Conservation (phyloP, 2,329 filamentous ascomycete genomes). For the Stagonosporopsis rhizophila region DNA sequence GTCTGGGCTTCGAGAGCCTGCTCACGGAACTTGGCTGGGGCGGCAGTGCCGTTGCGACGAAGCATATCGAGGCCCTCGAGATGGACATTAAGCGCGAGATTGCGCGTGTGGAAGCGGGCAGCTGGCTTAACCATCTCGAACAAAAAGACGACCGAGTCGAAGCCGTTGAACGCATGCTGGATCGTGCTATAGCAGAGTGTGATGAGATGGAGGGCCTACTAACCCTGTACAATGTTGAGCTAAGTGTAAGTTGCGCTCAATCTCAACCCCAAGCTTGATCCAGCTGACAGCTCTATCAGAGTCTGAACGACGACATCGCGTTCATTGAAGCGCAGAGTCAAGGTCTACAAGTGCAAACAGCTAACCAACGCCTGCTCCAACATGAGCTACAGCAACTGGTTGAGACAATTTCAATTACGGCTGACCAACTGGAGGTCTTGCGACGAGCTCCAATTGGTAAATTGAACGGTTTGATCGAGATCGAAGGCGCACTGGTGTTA, state of each 20-base stretch:
- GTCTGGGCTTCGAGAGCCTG: conserved; percentile 80
- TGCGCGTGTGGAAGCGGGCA: conserved; percentile 88
- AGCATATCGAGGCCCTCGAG: conserved; percentile 81
- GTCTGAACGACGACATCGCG: conserved; percentile 91
- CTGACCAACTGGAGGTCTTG: conserved; percentile 75
- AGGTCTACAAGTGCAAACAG: conserved; percentile 94
- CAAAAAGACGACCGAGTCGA: conserved; percentile 91
- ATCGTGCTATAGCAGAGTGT: conserved; percentile 90
- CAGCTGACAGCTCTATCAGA: conserved; percentile 61
- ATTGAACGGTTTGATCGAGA: conserved; percentile 72
- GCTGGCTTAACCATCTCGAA: conserved; percentile 82
- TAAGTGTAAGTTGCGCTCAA: conserved; percentile 70
- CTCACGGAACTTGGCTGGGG: conserved; percentile 91
- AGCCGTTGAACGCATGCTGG: conserved; percentile 83
- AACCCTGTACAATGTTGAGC: conserved; percentile 91
- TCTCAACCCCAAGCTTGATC: too few species aligned
- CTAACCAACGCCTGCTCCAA: conserved; percentile 93
- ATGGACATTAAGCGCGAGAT: conserved; percentile 85
- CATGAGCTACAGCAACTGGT: conserved; percentile 89
- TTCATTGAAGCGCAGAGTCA: conserved; percentile 98
- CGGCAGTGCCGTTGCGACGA: conserved; percentile 74
- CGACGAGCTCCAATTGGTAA: conserved; percentile 76
- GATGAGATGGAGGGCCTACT: conserved; percentile 94
- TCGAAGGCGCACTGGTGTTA: conserved; percentile 78
- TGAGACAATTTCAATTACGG: conserved; percentile 87